Percentiles rank a stretch among this genome's conserved stretches.
These are phyloP conservation scores for Neofusicoccum parvum DNA, from an alignment of 2,329 filamentous ascomycete species.

Conservation along the genomic window DNA sequence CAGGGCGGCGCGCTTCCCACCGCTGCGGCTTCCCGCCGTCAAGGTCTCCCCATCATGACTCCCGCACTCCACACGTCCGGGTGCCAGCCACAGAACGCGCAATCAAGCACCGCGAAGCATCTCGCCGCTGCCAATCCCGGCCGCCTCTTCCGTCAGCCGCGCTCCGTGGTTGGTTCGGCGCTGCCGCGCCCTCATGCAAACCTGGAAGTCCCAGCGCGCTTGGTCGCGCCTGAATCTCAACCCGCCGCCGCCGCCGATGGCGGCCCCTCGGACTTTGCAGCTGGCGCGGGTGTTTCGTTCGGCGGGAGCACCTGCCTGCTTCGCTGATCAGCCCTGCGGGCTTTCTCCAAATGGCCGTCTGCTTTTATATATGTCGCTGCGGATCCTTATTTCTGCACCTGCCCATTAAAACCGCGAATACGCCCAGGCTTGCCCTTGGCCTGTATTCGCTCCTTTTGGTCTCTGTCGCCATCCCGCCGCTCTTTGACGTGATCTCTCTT, in stretches of 20 bases:
- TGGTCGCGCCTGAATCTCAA: background rate
- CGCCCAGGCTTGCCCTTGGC: background rate
- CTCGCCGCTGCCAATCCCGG: background rate
- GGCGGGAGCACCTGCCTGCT: background rate
- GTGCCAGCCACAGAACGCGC: background rate
- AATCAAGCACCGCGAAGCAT: constrained; percentile 1
- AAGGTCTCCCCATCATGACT: background rate
- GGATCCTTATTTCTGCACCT: constrained; percentile 17
- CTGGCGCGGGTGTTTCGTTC: background rate
- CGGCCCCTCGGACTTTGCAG: background rate
- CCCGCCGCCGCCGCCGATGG: background rate
- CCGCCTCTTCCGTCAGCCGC: background rate
- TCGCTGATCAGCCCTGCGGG: constrained; percentile 1
- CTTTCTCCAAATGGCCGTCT: background rate
- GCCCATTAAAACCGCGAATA: constrained; percentile 1
- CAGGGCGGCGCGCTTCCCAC: background rate
- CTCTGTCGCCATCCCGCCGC: constrained; percentile 7
- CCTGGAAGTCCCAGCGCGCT: background rate
- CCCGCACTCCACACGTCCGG: background rate
- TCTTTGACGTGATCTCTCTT: constrained; percentile 12
- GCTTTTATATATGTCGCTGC: constrained; percentile 6
- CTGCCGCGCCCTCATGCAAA: background rate
- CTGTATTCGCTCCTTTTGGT: constrained; percentile 10
- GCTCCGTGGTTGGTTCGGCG: background rate
- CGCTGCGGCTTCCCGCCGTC: background rate